Conservation (phyloP, 2,329 filamentous ascomycete genomes). For the Sphaerulina populicola region DNA sequence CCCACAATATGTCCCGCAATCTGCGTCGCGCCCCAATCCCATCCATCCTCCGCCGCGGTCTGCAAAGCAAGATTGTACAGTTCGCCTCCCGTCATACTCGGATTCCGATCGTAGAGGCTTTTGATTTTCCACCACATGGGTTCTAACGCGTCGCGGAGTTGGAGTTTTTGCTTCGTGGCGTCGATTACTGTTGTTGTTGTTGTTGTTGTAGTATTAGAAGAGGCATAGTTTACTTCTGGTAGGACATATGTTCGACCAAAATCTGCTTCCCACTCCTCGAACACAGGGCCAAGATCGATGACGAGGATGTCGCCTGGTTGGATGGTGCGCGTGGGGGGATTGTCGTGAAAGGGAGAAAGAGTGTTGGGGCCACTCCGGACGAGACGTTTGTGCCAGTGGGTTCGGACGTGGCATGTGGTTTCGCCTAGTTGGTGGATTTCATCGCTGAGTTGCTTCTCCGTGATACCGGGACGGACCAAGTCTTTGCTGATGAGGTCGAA, state of each 20-base stretch:
- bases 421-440: constrained; percentile 42
- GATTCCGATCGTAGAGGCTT: constrained; percentile 33
- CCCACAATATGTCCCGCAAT: constrained; percentile 46
- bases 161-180: constrained; percentile 38
- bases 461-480: constrained; percentile 43
- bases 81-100: constrained; percentile 43
- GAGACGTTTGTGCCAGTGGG: constrained; percentile 48
- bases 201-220: constrained; percentile 28
- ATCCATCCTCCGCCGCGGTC: constrained; percentile 34
- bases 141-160: constrained; percentile 41
- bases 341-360: constrained; percentile 42
- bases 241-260: constrained; percentile 48
- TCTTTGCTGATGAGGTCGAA: constrained; percentile 43
- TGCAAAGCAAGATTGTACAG: constrained; percentile 40
- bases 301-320: constrained; percentile 45
- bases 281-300: constrained; percentile 47
- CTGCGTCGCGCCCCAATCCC: constrained; percentile 37
- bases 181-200: constrained; percentile 24
- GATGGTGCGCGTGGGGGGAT: constrained; percentile 44
- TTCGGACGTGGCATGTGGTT: constrained; percentile 39
- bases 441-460: constrained; percentile 42
- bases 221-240: neutral
- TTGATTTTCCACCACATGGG: constrained; percentile 44
- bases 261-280: constrained; percentile 48
- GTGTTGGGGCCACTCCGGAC: constrained; percentile 47